Base-by-base conservation (phyloP, 2,329 filamentous ascomycete genomes). In the Fusarium fracticaudum region DNA sequence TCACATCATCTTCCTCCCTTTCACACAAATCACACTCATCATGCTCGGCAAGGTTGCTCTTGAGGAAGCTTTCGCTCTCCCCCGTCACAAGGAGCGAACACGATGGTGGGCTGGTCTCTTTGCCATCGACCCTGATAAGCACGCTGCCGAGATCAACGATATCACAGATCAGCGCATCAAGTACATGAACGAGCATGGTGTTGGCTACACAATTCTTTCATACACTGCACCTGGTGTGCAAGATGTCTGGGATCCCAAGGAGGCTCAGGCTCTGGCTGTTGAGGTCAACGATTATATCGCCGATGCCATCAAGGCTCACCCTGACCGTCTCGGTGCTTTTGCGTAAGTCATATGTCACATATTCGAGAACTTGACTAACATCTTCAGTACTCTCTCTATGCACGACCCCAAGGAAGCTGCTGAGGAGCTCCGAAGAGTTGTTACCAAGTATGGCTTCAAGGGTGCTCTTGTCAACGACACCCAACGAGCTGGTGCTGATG, bases 31-130 rank as follows among this genome's bases (percentile, higher is more conserved):
- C 11, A 40, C 15, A 50, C 38, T 50, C 65, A 79, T 9, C 31
- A 91, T 91, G 88, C 81, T 86, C 18, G 90, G 90, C 68, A 91
- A 92, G 72, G 85, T 91, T 66, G 87, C 87, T 18, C 83, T 91
- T 29, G 90, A 91, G 79, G 90, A 91, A 81, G 89, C 89, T 20
- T 91, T 91, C 71, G 87, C 87, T 69, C 84, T 91, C 12, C 89
- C 90, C 50, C 86, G 89, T 40, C 85, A 91, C 70, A 84, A 86
- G 51, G 88, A 91, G 71, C 87, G 87, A 79, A 89, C 88, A 10
- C 83, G 84, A 74, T 91, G 89, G 88, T 91, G 89, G 89, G 90
- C 90, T 3, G 81, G 83, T 9, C 80, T 91, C 29, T 92, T 91
- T 77, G 86, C 88, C 20, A 83, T 87, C n/a, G 86, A 91, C 72